Percentiles rank a stretch among this genome's conserved stretches.
phyloP scores from a whole-genome alignment of 2,329 filamentous ascomycete genomes.

The Colletotrichum viniferum region DNA sequence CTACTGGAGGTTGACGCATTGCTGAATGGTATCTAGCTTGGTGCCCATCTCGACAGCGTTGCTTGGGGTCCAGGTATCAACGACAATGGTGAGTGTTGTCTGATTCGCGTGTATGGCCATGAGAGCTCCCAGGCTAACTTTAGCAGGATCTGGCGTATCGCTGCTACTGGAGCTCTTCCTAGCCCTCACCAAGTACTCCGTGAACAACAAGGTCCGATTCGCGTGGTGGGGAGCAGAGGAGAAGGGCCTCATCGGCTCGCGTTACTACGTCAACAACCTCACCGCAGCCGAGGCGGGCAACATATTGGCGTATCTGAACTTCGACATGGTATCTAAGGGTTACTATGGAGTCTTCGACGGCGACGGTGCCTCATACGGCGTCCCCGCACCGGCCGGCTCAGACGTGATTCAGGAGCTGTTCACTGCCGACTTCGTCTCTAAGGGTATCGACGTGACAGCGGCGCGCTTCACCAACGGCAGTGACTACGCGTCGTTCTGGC shows the following conservation, averaged over 20 bases:
- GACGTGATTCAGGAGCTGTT: constrained; percentile 38
- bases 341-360: constrained; percentile 41
- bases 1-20: fast-evolving
- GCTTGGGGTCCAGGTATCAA: constrained; percentile 50
- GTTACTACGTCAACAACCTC: constrained; percentile 42
- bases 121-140: neutral
- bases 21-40: constrained; percentile 27
- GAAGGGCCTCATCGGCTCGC: constrained; percentile 39
- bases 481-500: constrained; percentile 66
- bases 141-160: constrained; percentile 36
- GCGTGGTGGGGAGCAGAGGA: constrained; percentile 53
- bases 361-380: constrained; percentile 37
- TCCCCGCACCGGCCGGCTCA: constrained; percentile 36
- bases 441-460: constrained; percentile 35
- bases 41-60: constrained; percentile 48
- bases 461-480: constrained; percentile 48
- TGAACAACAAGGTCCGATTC: constrained; percentile 43
- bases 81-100: constrained; percentile 39
- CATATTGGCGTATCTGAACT: constrained; percentile 44
- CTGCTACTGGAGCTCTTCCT: constrained; percentile 45
- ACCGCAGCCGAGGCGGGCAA: constrained; percentile 33
- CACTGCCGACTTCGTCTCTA: constrained; percentile 31
- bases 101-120: fast-evolving
- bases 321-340: constrained; percentile 43
- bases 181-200: constrained; percentile 37